phyloP scores from a whole-genome alignment of 139 green algal species.

The Nannochloris sp. region DNA sequence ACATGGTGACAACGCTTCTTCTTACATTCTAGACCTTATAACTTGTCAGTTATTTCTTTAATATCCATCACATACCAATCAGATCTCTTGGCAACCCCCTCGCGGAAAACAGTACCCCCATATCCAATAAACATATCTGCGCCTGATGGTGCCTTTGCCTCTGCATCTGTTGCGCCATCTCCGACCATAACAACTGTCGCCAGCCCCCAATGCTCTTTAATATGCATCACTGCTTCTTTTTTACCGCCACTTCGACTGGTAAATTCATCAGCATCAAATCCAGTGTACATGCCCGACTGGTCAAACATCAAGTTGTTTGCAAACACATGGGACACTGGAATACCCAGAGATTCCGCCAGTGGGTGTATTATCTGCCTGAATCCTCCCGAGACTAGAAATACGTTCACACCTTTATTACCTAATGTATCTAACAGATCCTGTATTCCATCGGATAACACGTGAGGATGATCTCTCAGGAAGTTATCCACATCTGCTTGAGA shows the following conservation, averaged over 20 bases:
- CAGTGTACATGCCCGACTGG: conserved; percentile 72
- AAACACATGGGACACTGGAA: conserved; percentile 76
- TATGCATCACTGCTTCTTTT: conserved; percentile 65
- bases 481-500: conserved; percentile 11
- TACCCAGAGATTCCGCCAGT: conserved; percentile 74
- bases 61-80: conserved; percentile 89
- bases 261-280: conserved; percentile 90
- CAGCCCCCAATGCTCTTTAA: conserved; percentile 66
- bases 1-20: conserved; percentile 21
- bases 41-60: conserved; percentile 32
- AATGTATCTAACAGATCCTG: conserved; percentile 70
- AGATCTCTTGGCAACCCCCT: conserved; percentile 61
- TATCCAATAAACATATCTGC: conserved; percentile 95
- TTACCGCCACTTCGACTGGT: conserved; percentile 89
- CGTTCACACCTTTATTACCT: conserved; percentile 43
- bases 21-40: conserved; percentile 22
- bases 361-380: conserved; percentile 92
- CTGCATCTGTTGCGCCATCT: conserved; percentile 92
- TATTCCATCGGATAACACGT: conserved; percentile 70
- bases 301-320: conserved; percentile 91
- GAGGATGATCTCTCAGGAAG: conserved; percentile 7
- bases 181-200: conserved; percentile 84
- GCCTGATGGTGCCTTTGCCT: conserved; percentile 70
- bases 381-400: conserved; percentile 94
- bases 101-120: conserved; percentile 75